Base-by-base conservation (phyloP, 306 rosid species). In the Lotus japonicus region DNA sequence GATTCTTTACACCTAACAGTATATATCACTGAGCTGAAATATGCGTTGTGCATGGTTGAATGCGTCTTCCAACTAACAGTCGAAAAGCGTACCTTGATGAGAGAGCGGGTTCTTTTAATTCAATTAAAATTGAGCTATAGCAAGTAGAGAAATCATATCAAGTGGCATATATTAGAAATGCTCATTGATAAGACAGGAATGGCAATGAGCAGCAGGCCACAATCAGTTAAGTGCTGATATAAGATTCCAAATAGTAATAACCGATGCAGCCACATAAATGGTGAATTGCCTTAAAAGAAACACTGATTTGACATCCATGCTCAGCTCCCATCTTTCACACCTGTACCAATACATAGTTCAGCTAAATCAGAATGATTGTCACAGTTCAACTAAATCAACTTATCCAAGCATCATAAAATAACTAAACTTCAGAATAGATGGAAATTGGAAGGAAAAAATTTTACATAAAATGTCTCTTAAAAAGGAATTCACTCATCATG, bases 11-110 rank as follows among this genome's bases (percentile, higher is more conserved):
- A 78, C 80, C 87, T 64, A 18, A 87, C 42, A 8, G 86, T 77
- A 71, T 85, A 88, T 26, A 83, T n/a, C 16, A 81, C 73, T 16
- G 98, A 85, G 84, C 83, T 85, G 73, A 84, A 60, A 78, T 76
- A 88, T 33, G 82, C 16, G 70, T 67, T 81, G 79, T 81, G 71
- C 96, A 90, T 88, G 45, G 58, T 43, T 68, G 45, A 19, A 21
- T 46, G 43, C 1, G 59, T 35, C 49, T 74, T 53, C 85, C 71
- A 58, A 54, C 14, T 28, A 21, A 42, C 51, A 61, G 38, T 33
- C 77, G 62, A 17, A 59, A 36, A 51, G 31, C 11, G 67, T 72
- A 70, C 78, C 83, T 80, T 44, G 73, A 58, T 62, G 50, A 71
- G 72, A 74, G 72, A 46, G 60, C 43, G 81, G 76, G 17, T 13